phyloP scores from a whole-genome alignment of 139 green algal genomes.

The Chlorella sorokiniana region DNA sequence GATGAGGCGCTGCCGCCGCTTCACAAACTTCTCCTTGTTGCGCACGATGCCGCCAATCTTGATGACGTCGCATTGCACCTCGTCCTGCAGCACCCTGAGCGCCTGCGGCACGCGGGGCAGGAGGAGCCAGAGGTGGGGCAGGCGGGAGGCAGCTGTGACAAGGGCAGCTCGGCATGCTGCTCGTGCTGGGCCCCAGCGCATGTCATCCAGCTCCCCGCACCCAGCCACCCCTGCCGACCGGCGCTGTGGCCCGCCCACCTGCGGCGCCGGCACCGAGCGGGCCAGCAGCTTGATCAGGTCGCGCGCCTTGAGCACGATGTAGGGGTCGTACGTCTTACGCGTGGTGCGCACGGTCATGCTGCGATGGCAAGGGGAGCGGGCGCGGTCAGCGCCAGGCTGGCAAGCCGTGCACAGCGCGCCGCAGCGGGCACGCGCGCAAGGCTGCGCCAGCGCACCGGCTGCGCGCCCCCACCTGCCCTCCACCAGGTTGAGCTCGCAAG shows the following conservation, averaged over 20 bases:
- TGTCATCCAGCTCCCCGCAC: background rate
- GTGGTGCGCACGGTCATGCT: constrained; percentile 84
- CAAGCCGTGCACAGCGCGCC: too few species aligned
- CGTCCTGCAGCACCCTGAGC: constrained; percentile 92
- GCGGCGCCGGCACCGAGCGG: constrained; percentile 88
- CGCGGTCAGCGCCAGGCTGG: background rate
- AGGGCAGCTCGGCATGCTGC: background rate
- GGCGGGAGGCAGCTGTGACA: background rate
- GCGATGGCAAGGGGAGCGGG: background rate
- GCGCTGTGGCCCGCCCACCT: constrained; percentile 40
- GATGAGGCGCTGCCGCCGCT: constrained; percentile 93
- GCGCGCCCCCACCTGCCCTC: constrained; percentile 65
- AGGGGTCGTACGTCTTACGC: constrained; percentile 98
- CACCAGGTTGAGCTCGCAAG: constrained; percentile 96
- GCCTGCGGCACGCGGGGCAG: constrained; percentile 63
- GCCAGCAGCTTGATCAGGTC: constrained; percentile 99
- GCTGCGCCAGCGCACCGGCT: background rate
- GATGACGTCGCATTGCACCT: constrained; percentile 98
- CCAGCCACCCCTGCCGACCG: background rate
- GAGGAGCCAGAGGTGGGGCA: background rate
- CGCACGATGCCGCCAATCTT: constrained; percentile 95
- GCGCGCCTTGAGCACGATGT: constrained; percentile 97
- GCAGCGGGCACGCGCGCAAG: too few species aligned
- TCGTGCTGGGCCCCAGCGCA: too few species aligned
- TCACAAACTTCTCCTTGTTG: constrained; percentile 98